These are phyloP conservation scores for Globisporangium rhizosaccharum DNA, from an alignment of 352 stramenopile genomes.

Conservation along the genomic window DNA sequence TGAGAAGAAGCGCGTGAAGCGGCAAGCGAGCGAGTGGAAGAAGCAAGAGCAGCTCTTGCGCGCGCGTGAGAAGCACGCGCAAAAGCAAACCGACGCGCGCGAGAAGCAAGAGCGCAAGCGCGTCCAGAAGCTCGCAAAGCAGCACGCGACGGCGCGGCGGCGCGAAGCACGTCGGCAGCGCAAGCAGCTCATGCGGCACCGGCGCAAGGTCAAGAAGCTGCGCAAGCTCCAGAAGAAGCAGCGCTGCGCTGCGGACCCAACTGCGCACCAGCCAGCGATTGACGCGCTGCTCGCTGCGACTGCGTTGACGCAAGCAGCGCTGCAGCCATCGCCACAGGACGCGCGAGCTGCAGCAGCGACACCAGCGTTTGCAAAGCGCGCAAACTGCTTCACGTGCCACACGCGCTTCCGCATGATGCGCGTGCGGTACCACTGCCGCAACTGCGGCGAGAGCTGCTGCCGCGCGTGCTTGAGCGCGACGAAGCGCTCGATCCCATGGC, in stretches of 20 bases:
- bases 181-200: conserved; percentile 8
- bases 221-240: conserved; percentile 11
- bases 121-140: conserved; percentile 21
- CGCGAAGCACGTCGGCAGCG: conserved; percentile 8
- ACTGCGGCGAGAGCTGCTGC: conserved; percentile 60
- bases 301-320: background rate
- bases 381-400: conserved; percentile 34
- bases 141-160: conserved; percentile 13
- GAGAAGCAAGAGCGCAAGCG: conserved; percentile 13
- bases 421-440: conserved; percentile 60
- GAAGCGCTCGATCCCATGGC: conserved; percentile 29
- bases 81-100: conserved; percentile 8
- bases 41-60: conserved; percentile 18
- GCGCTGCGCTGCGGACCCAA: conserved; percentile 4
- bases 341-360: background rate
- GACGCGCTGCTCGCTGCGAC: conserved; percentile 6
- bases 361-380: conserved; percentile 29
- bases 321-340: background rate
- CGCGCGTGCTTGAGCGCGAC: conserved; percentile 36
- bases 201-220: conserved; percentile 11
- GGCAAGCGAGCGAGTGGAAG: conserved; percentile 11
- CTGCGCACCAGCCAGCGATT: background rate
- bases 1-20: conserved; percentile 10
- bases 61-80: conserved; percentile 14
- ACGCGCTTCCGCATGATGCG: conserved; percentile 28